Conservation (phyloP, 1,284 basidiomycete genomes). For the Kwoniella shivajii region DNA sequence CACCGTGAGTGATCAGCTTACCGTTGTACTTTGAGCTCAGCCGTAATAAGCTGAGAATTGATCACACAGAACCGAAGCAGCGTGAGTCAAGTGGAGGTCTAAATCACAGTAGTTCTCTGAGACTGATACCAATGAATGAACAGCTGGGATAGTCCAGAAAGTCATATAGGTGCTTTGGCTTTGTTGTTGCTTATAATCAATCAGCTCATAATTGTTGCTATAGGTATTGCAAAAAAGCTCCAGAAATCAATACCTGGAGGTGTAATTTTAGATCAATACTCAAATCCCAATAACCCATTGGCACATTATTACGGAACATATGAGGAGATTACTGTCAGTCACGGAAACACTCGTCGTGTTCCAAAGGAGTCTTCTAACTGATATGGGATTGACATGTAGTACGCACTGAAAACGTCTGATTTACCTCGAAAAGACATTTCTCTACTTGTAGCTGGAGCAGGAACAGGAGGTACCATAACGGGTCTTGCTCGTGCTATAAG, state of each 20-base stretch:
- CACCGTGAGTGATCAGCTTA: conserved; percentile 66
- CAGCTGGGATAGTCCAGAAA: conserved; percentile 64
- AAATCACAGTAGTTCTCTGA: too few relatives aligned
- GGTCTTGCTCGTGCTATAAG: conserved; percentile 83
- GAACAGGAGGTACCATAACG: conserved; percentile 92
- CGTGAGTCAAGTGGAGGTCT: conserved; percentile 35
- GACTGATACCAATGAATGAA: not conserved
- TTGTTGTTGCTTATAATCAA: not conserved
- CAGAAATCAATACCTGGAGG: conserved; percentile 77
- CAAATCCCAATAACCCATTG: conserved; percentile 74
- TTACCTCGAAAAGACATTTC: conserved; percentile 65
- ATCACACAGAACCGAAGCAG: conserved; percentile 43
- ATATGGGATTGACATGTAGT: not conserved
- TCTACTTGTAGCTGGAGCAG: conserved; percentile 82
- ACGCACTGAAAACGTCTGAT: conserved; percentile 48
- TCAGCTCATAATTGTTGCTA: conserved; percentile 33
- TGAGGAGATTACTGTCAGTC: conserved; percentile 74
- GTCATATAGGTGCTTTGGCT: conserved; percentile 72
- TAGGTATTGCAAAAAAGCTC: conserved; percentile 79
- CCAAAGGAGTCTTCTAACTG: not conserved
- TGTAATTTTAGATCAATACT: conserved; percentile 89
- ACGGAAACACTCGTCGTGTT: not conserved
- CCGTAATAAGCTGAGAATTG: conserved; percentile 5
- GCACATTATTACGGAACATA: conserved; percentile 87
- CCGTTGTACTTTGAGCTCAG: not conserved